Conservation (phyloP, 2,329 filamentous ascomycete species). For the Sporothrix variecibatus region DNA sequence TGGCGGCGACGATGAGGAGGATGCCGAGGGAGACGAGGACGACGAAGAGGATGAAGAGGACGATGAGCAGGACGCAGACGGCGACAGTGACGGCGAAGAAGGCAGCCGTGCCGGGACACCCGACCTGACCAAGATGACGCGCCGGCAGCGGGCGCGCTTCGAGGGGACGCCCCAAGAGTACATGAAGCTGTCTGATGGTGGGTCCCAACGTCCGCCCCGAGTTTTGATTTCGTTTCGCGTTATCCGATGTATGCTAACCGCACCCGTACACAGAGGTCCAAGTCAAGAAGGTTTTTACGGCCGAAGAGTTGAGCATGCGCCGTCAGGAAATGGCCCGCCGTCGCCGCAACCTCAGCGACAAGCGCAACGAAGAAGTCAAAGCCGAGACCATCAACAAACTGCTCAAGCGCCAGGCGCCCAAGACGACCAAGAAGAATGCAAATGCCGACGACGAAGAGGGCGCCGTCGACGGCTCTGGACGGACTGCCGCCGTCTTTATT, state of each 20-base stretch:
- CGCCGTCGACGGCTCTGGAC: slow-evolving; percentile 41
- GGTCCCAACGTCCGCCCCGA: slow-evolving; percentile 31
- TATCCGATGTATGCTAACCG: too few species aligned
- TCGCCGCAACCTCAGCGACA: slow-evolving; percentile 63
- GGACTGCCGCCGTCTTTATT: slow-evolving; percentile 58
- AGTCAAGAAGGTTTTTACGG: slow-evolving; percentile 63
- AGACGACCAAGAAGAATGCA: slow-evolving; percentile 60
- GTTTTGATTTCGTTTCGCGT: neutral
- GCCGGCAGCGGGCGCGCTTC: slow-evolving; percentile 60
- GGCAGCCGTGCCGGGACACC: slow-evolving; percentile 53
- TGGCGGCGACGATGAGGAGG: slow-evolving; percentile 41
- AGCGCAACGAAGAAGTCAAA: slow-evolving; percentile 67
- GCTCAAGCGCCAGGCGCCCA: slow-evolving; percentile 81
- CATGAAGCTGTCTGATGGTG: slow-evolving; percentile 64
- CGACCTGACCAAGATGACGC: slow-evolving; percentile 62
- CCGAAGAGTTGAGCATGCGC: slow-evolving; percentile 63
- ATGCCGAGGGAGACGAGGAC: slow-evolving; percentile 47
- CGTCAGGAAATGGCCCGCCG: slow-evolving; percentile 64
- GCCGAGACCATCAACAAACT: slow-evolving; percentile 92
- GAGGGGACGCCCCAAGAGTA: slow-evolving; percentile 55
- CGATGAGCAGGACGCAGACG: slow-evolving; percentile 43
- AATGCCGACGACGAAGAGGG: slow-evolving; percentile 50
- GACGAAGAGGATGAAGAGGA: slow-evolving; percentile 46
- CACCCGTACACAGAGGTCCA: slow-evolving; percentile 54
- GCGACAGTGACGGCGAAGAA: slow-evolving; percentile 43